Conservation (phyloP, 768 basidiomycete species). For the Tulasnella sp. region DNA sequence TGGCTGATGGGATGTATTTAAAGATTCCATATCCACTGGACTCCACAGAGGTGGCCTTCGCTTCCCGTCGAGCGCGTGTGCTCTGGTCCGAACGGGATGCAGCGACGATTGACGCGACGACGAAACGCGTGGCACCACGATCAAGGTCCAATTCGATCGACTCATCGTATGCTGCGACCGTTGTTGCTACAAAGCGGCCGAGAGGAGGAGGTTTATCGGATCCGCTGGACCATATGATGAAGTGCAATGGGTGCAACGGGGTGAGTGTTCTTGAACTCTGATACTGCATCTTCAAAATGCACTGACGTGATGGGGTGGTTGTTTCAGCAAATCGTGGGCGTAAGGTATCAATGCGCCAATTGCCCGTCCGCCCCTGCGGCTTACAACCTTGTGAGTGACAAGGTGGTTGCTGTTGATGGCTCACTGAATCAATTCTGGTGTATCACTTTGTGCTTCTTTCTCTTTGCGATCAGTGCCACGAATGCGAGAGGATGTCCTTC, state of each 20-base stretch:
- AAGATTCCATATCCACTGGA: conserved; percentile 86
- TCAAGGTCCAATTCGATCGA: conserved; percentile 40
- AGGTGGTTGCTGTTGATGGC: conserved; percentile 1
- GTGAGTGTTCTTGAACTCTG: conserved; percentile 38
- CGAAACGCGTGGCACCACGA: conserved; percentile 20
- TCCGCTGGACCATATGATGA: conserved; percentile 44
- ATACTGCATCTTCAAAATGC: no score
- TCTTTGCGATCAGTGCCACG: conserved; percentile 46
- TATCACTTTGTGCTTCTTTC: conserved; percentile 2
- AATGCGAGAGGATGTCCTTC: conserved; percentile 71
- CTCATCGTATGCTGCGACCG: conserved; percentile 54
- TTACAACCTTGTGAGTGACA: conserved; percentile 57
- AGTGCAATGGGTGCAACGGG: conserved; percentile 49
- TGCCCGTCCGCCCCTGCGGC: conserved; percentile 64
- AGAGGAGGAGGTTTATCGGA: conserved; percentile 1
- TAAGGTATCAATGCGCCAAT: conserved; percentile 81
- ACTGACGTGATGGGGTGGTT: background rate
- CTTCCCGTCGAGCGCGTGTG: conserved; percentile 59
- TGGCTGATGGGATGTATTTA: background rate
- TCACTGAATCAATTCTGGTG: background rate
- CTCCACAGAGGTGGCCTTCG: conserved; percentile 58
- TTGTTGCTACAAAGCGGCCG: conserved; percentile 30
- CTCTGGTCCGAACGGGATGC: conserved; percentile 75
- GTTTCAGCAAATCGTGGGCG: conserved; percentile 56
- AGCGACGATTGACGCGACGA: conserved; percentile 39